Percentiles rank a stretch among this genome's conserved stretches.
Evolutionary conservation across 2,329 filamentous ascomycete genomes (phyloP).

Genomic region (Xylariaceae sp.): DNA sequence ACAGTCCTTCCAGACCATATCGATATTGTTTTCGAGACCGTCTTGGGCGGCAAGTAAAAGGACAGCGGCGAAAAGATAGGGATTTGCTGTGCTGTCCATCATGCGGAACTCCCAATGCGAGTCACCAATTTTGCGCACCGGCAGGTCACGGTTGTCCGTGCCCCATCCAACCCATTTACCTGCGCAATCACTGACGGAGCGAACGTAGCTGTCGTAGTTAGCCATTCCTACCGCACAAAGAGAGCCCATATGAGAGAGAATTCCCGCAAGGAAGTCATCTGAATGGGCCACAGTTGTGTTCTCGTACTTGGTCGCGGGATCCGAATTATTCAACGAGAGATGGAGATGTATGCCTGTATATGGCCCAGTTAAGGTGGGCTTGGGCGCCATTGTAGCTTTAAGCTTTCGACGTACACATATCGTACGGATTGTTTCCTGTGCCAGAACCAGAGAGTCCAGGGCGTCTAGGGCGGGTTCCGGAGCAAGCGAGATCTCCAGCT

Average conservation of each 20-base stretch:
- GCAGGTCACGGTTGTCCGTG: slow-evolving; percentile 8
- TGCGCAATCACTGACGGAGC: slow-evolving; percentile 1
- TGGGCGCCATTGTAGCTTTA: slow-evolving; percentile 7
- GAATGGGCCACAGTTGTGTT: neutral
- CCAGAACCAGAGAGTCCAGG: slow-evolving; percentile 8
- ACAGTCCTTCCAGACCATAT: slow-evolving; percentile 9
- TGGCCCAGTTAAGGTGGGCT: slow-evolving; percentile 1
- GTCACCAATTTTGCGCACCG: slow-evolving; percentile 1
- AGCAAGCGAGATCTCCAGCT: slow-evolving; percentile 7
- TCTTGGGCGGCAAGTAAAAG: slow-evolving; percentile 1
- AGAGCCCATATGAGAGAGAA: slow-evolving; percentile 6
- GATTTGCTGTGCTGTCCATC: slow-evolving; percentile 6
- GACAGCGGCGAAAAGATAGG: slow-evolving; percentile 2
- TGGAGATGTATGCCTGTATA: slow-evolving; percentile 6
- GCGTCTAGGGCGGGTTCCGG: slow-evolving; percentile 1
- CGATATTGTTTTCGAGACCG: neutral
- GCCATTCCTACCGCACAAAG: slow-evolving; percentile 11
- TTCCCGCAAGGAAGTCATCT: slow-evolving; percentile 3
- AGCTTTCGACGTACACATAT: slow-evolving; percentile 7
- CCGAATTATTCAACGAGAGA: neutral
- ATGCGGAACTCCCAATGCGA: slow-evolving; percentile 8
- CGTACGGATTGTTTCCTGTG: slow-evolving; percentile 9
- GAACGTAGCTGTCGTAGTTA: slow-evolving; percentile 9
- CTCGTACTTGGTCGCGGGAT: neutral
- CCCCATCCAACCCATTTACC: slow-evolving; percentile 10